These are phyloP conservation scores for Exophiala lecanii-corni DNA, from an alignment of 2,329 filamentous ascomycete genomes.

Conservation along the genomic window DNA sequence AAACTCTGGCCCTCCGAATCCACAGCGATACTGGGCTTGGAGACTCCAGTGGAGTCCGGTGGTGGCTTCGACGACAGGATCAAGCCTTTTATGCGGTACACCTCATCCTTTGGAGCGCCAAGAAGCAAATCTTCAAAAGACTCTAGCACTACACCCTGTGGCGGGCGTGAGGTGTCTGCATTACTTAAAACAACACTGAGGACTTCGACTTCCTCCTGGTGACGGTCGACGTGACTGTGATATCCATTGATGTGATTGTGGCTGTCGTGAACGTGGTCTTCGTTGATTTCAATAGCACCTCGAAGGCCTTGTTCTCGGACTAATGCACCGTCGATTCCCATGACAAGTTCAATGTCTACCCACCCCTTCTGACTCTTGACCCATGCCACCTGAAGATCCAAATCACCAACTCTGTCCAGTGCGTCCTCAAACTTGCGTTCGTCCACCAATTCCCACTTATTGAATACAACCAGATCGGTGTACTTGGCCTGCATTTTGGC, in stretches of 20 bases:
- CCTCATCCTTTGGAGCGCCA: conserved; percentile 80
- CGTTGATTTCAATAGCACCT: conserved; percentile 24
- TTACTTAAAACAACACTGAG: conserved; percentile 62
- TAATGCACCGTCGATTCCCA: conserved; percentile 82
- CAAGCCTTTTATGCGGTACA: conserved; percentile 87
- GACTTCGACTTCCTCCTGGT: conserved; percentile 85
- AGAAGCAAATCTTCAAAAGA: conserved; percentile 63
- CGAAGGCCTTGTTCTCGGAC: conserved; percentile 38
- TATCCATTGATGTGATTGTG: conserved; percentile 34
- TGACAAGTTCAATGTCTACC: conserved; percentile 72
- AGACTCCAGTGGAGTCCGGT: conserved; percentile 45
- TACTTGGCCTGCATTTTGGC: conserved; percentile 83
- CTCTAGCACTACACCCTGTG: conserved; percentile 44
- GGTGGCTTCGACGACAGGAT: conserved; percentile 41
- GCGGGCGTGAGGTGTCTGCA: conserved; percentile 38
- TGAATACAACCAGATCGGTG: conserved; percentile 85
- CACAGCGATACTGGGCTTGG: conserved; percentile 27
- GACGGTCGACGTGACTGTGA: conserved; percentile 50
- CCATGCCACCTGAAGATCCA: conserved; percentile 75
- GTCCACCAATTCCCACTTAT: conserved; percentile 79
- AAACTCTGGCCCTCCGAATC: conserved; percentile 42
- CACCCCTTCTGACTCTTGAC: conserved; percentile 79
- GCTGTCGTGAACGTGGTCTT: conserved; percentile 35
- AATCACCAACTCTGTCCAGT: conserved; percentile 71
- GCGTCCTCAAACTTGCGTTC: conserved; percentile 73